phyloP scores from a whole-genome alignment of 768 basidiomycete species.

The Russula lepida region DNA sequence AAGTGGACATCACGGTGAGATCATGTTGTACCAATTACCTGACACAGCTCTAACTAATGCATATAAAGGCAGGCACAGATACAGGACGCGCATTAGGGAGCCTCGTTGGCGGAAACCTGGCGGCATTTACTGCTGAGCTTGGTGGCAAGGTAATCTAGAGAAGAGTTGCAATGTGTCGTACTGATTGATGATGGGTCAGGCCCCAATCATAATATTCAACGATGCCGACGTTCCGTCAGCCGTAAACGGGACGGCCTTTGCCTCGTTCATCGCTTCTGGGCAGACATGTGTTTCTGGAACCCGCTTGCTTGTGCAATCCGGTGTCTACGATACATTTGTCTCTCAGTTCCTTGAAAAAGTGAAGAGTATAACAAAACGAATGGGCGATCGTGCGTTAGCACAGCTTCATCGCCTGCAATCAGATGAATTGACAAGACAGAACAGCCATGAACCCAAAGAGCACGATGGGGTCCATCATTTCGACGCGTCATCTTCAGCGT shows the following conservation, averaged over 20 bases:
- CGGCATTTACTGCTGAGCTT: slow-evolving; percentile 72
- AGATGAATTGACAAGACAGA: slow-evolving; percentile 1
- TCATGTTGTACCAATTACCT: not conserved
- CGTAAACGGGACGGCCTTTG: slow-evolving; percentile 77
- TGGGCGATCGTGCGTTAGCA: slow-evolving; percentile 57
- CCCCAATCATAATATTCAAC: slow-evolving; percentile 71
- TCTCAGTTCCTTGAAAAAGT: slow-evolving; percentile 52
- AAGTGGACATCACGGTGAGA: slow-evolving; percentile 77
- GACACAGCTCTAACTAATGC: not conserved
- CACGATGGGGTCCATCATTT: slow-evolving; percentile 79
- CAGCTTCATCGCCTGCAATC: not conserved
- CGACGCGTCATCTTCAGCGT: slow-evolving; percentile 50
- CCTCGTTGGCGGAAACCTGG: slow-evolving; percentile 66
- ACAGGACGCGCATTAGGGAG: slow-evolving; percentile 70
- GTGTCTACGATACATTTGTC: slow-evolving; percentile 64
- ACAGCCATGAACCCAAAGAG: slow-evolving; percentile 61
- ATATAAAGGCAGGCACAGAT: slow-evolving; percentile 58
- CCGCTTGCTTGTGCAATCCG: slow-evolving; percentile 64
- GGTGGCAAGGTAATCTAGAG: slow-evolving; percentile 59
- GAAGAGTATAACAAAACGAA: slow-evolving; percentile 50
- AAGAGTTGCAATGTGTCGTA: not conserved
- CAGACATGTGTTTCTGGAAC: slow-evolving; percentile 93
- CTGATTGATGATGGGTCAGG: slow-evolving; percentile 33
- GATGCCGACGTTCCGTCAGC: slow-evolving; percentile 69
- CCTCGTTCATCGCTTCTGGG: slow-evolving; percentile 78